Percentiles rank a stretch among this genome's conserved stretches.
These are phyloP conservation scores for Penicillium aurantiogriseum DNA, from an alignment of 2,329 filamentous ascomycete genomes.

Conservation along the genomic window DNA sequence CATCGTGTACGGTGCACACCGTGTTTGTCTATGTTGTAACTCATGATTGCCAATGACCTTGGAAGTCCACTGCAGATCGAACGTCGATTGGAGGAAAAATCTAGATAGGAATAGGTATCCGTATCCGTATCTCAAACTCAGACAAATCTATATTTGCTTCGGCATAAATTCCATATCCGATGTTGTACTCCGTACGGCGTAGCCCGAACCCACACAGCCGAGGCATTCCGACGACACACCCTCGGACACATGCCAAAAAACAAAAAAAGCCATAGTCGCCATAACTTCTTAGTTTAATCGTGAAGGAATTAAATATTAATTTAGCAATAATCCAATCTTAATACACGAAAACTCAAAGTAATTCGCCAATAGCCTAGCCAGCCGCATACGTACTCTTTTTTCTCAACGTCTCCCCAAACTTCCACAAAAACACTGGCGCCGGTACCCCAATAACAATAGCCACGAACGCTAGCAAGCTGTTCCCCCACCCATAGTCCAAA, in stretches of 20 bases:
- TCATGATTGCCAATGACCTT: neutral
- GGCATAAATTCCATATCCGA: neutral
- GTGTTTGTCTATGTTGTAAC: too few relatives aligned
- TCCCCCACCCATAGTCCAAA: constrained; percentile 43
- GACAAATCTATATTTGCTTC: neutral
- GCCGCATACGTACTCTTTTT: constrained; percentile 51
- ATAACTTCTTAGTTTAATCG: neutral
- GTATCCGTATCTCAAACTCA: neutral
- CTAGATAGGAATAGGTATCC: neutral
- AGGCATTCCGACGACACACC: neutral
- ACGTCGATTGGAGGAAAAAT: neutral
- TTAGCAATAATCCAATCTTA: neutral
- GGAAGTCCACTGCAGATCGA: neutral
- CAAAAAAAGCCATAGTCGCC: neutral
- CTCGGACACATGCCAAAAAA: neutral
- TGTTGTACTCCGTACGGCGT: too few relatives aligned
- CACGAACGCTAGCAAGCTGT: constrained; percentile 43
- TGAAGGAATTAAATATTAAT: neutral
- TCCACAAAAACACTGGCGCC: constrained; percentile 53
- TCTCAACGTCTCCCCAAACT: constrained; percentile 48
- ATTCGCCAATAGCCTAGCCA: constrained; percentile 18
- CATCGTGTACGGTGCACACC: neutral
- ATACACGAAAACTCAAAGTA: neutral
- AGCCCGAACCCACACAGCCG: neutral
- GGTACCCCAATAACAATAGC: constrained; percentile 44